Conservation (phyloP, 257 asterid species). For the Craterostigma plantagineum region DNA sequence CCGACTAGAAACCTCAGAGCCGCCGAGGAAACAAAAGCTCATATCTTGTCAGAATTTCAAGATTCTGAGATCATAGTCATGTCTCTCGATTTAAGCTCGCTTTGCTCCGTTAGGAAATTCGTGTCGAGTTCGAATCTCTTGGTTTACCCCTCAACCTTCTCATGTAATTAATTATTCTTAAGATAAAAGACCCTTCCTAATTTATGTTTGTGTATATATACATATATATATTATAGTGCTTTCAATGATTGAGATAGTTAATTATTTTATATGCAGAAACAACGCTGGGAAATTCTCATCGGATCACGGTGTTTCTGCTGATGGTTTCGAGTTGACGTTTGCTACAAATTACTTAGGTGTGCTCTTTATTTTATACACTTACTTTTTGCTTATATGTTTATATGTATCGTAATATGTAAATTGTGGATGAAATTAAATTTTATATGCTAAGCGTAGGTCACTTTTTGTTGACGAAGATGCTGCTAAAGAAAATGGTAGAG, state of each 20-base stretch:
- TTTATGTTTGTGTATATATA: too few species aligned
- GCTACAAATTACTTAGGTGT: slow-evolving; percentile 85
- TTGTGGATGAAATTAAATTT: not conserved
- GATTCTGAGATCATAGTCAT: slow-evolving; percentile 46
- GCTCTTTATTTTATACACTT: not conserved
- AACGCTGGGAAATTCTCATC: slow-evolving; percentile 90
- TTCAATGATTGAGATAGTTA: too few species aligned
- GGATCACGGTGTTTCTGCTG: slow-evolving; percentile 65
- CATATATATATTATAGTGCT: too few species aligned
- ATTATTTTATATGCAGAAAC: slow-evolving; percentile 47
- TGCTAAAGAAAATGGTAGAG: slow-evolving; percentile 53
- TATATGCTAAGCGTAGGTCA: slow-evolving; percentile 56
- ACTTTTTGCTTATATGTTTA: too few species aligned
- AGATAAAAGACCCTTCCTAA: too few species aligned
- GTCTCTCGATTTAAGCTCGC: slow-evolving; percentile 79
- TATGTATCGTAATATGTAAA: too few species aligned
- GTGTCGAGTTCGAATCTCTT: slow-evolving; percentile 46
- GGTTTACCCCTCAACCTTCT: slow-evolving; percentile 71
- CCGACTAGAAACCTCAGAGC: slow-evolving; percentile 67
- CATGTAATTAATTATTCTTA: too few species aligned
- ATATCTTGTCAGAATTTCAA: slow-evolving; percentile 52
- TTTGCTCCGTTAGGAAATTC: slow-evolving; percentile 48
- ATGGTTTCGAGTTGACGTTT: slow-evolving; percentile 91
- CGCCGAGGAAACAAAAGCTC: slow-evolving; percentile 60
- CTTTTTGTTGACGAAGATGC: slow-evolving; percentile 59